These are phyloP conservation scores for Discostella pseudostelligera DNA, from an alignment of 108 stramenopile species.

Conservation along the genomic window DNA sequence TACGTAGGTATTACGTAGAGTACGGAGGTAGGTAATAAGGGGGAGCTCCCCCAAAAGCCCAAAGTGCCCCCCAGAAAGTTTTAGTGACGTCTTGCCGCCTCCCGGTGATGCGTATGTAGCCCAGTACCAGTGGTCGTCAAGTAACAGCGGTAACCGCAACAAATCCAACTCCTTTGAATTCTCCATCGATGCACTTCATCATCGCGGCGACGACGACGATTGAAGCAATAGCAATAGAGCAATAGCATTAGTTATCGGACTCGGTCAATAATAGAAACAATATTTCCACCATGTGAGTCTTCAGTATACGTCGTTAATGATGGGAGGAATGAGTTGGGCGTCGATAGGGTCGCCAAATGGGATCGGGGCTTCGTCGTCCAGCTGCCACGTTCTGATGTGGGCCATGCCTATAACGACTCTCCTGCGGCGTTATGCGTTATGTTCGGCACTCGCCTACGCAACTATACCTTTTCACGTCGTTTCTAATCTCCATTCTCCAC, in stretches of 20 bases:
- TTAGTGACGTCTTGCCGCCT: too few species aligned
- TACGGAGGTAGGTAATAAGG: too few species aligned
- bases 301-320: background rate
- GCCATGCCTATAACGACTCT: background rate
- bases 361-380: background rate
- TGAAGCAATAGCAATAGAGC: background rate
- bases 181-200: background rate
- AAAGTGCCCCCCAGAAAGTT: too few species aligned
- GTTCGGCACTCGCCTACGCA: background rate
- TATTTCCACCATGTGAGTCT: constrained; percentile 41
- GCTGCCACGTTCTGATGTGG: background rate
- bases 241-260: constrained; percentile 15
- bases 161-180: background rate
- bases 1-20: too few species aligned
- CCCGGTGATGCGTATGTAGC: background rate
- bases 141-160: constrained; percentile 6
- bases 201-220: background rate
- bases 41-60: too few species aligned
- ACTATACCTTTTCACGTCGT: background rate
- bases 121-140: background rate
- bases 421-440: too few species aligned
- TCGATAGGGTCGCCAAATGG: background rate
- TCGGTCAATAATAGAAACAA: constrained; percentile 35
- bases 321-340: background rate
- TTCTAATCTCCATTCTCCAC: background rate